Base-by-base conservation (phyloP, 441 rosid genomes). In the Populus tomentosa region DNA sequence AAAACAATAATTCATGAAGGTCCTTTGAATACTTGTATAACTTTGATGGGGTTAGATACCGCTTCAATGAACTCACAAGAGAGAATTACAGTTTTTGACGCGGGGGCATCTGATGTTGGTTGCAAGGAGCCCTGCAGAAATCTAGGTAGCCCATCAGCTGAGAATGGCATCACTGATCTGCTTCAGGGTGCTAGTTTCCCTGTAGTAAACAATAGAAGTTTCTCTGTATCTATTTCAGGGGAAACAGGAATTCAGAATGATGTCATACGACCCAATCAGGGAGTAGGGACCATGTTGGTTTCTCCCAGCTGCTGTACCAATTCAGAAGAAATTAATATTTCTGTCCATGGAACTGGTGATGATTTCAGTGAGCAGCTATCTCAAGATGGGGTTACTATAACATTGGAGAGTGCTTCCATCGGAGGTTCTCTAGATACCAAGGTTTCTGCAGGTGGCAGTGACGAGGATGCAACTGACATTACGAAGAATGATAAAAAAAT, bases 101-200 rank as follows among this genome's bases (percentile, higher is more conserved):
- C 28, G 75, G 80, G 63, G 75, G 65, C 56, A 69, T 40, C 65
- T 73, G 83, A 75, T 85, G 75, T 63, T 81, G 69, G 74, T 80
- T 67, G 73, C 69, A 73, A 81, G 79, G 82, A 85, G 76, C 69
- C 77, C 13, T 75, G 73, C 75, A 73, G 69, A 28, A 38, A 64
- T 79, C 67, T 67, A 63, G 78, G 65, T 63, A 73, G 75, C 80
- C 38, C 82, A 64, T 73, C 73, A 20, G 80, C 75, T 76, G 81
- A 81, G 72, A 74, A 67, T 79, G 80, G 61, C 83, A 71, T 62
- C 73, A 80, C 24, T 16, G 86, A 86, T 78, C 78, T 73, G 50
- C 68, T 50, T 76, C 46, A 73, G 32, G 73, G 65, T 72, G 65
- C 72, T 77, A 71, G 50, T 64, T 78, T 38, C 77, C 72, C 75